These are phyloP conservation scores for Candida glaebosa DNA, from an alignment of 805 yeast species.

Conservation along the genomic window DNA sequence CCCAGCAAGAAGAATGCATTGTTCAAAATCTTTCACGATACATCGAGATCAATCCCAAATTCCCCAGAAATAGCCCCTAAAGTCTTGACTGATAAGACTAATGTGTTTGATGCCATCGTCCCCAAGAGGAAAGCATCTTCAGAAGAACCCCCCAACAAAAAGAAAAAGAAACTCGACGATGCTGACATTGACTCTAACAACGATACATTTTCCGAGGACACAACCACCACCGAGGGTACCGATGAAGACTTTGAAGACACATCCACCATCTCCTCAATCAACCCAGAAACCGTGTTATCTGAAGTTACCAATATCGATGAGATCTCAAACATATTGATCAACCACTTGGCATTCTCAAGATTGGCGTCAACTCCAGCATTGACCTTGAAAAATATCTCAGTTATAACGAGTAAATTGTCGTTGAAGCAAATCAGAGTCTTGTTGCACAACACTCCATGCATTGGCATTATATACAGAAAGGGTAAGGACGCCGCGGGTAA, in stretches of 20 bases:
- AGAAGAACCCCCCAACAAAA: slow-evolving; percentile 28
- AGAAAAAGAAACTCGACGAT: not conserved
- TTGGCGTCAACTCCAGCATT: slow-evolving; percentile 85
- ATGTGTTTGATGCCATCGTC: not conserved
- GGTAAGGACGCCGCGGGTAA: slow-evolving; percentile 98
- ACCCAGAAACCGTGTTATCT: slow-evolving; percentile 14
- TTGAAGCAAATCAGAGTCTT: slow-evolving; percentile 42
- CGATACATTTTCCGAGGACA: slow-evolving; percentile 21
- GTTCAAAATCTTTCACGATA: not conserved
- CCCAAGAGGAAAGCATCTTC: slow-evolving; percentile 17
- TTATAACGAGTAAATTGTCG: slow-evolving; percentile 45
- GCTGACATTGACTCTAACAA: slow-evolving; percentile 1
- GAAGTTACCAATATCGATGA: slow-evolving; percentile 39
- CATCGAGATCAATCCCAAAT: not conserved
- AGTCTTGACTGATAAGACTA: not conserved
- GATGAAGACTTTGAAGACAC: slow-evolving; percentile 17
- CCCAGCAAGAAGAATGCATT: slow-evolving; percentile 7
- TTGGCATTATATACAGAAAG: slow-evolving; percentile 84
- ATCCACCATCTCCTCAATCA: slow-evolving; percentile 11
- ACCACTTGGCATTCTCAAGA: slow-evolving; percentile 88
- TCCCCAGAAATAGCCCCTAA: not conserved
- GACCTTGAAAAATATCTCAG: slow-evolving; percentile 59
- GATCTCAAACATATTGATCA: slow-evolving; percentile 63
- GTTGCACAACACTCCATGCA: slow-evolving; percentile 48
- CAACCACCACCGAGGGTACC: slow-evolving; percentile 18